Conservation (phyloP, 106 monocot genomes). For the Dendrobium chrysotoxum region DNA sequence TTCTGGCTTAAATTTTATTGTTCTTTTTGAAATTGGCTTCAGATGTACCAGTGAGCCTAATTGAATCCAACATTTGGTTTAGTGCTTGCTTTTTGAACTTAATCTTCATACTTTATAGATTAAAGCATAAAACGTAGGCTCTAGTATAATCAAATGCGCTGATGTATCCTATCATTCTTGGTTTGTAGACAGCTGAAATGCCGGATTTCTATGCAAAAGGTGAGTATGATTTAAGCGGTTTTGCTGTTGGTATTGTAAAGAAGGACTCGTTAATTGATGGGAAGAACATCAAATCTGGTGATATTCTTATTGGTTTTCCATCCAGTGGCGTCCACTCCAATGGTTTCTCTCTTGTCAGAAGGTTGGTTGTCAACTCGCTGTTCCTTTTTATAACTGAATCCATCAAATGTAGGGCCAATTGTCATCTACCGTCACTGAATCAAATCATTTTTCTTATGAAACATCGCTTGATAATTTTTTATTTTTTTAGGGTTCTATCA, state of each 20-base stretch:
- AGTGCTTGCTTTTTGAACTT: neutral
- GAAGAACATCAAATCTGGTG: constrained; percentile 68
- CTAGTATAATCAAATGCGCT: neutral
- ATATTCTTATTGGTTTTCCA: constrained; percentile 87
- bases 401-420: neutral
- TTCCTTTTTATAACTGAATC: neutral
- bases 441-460: neutral
- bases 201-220: constrained; percentile 85
- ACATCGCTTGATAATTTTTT: neutral
- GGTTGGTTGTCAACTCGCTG: constrained; percentile 21
- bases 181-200: constrained; percentile 91
- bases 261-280: constrained; percentile 86
- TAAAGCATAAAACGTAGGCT: neutral
- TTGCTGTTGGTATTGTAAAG: constrained; percentile 89
- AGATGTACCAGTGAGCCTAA: neutral
- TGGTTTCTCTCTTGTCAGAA: constrained; percentile 97
- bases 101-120: neutral
- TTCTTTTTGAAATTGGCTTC: neutral
- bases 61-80: neutral
- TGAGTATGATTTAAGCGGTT: constrained; percentile 95
- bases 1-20: neutral
- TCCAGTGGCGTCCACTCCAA: constrained; percentile 97
- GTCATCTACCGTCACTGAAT: neutral
- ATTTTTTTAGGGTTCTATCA: constrained; percentile 49
- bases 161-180: neutral